Evolutionary conservation across 2,329 filamentous ascomycete species (phyloP).

Genomic region (Fusarium liriodendri): DNA sequence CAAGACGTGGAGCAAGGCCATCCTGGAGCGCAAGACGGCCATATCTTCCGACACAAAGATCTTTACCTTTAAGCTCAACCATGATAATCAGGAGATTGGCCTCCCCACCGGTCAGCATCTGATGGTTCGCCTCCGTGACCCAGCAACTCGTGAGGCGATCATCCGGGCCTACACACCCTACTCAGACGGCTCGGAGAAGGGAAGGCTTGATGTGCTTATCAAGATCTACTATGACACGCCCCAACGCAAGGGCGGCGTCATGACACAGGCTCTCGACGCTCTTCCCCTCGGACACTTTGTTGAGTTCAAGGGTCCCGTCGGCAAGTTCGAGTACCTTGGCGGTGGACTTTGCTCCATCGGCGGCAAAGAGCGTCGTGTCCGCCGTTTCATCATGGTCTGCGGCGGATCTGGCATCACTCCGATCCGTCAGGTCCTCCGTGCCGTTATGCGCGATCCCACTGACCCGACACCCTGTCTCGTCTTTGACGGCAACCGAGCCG

Average conservation of each 20-base stretch:
- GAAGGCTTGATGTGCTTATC: conserved; percentile 79
- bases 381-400: conserved; percentile 85
- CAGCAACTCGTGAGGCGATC: conserved; percentile 75
- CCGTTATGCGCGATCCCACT: conserved; percentile 66
- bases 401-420: conserved; percentile 94
- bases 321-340: conserved; percentile 84
- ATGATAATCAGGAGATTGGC: conserved; percentile 76
- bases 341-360: conserved; percentile 72
- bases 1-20: conserved; percentile 78
- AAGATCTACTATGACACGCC: conserved; percentile 81
- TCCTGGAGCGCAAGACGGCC: conserved; percentile 73
- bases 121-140: conserved; percentile 83
- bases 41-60: conserved; percentile 84
- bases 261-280: conserved; percentile 83
- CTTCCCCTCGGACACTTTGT: conserved; percentile 78
- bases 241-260: conserved; percentile 74
- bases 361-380: conserved; percentile 66
- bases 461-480: conserved; percentile 78
- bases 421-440: conserved; percentile 84
- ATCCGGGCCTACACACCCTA: conserved; percentile 91
- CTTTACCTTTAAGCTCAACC: conserved; percentile 83
- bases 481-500: conserved; percentile 80
- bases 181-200: conserved; percentile 69
- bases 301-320: conserved; percentile 89
- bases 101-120: conserved; percentile 88